Percentiles rank a stretch among this genome's conserved stretches.
Evolutionary conservation across 176 grass and related monocot species (phyloP).

Genomic region (Carex kokanica): DNA sequence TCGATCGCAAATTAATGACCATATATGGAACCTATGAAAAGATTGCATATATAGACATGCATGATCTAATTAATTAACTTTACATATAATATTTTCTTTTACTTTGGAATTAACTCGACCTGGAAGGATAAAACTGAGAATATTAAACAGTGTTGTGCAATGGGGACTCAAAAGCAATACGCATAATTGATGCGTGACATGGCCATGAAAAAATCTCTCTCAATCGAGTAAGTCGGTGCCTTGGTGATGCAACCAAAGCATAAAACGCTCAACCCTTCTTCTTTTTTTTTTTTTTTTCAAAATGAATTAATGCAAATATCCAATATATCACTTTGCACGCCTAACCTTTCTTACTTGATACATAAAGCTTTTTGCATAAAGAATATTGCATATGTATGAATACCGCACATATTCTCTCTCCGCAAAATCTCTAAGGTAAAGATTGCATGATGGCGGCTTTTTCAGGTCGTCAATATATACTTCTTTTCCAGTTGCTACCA

Average conservation of each 20-base stretch:
- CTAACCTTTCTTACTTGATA: constrained; percentile 31
- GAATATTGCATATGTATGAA: constrained; percentile 12
- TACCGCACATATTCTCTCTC: constrained; percentile 18
- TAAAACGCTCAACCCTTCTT: neutral
- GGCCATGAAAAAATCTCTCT: constrained; percentile 4
- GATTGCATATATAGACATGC: neutral
- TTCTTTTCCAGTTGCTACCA: constrained; percentile 6
- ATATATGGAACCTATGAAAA: neutral
- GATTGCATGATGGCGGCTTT: constrained; percentile 15
- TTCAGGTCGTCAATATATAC: neutral
- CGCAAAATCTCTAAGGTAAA: constrained; percentile 20
- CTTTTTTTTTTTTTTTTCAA: neutral
- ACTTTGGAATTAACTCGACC: no score
- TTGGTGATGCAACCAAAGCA: constrained; percentile 37
- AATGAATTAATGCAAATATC: constrained; percentile 34
- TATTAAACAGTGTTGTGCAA: neutral
- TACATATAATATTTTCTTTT: neutral
- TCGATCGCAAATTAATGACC: neutral
- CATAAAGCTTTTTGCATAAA: constrained; percentile 21
- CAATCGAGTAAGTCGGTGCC: constrained; percentile 29
- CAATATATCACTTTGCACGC: constrained; percentile 31
- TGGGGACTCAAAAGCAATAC: constrained; percentile 8
- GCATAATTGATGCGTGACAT: constrained; percentile 13
- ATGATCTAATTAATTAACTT: neutral
- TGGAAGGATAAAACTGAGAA: neutral